phyloP scores from a whole-genome alignment of 768 basidiomycete species.

The Hygrocybe coccinea region DNA sequence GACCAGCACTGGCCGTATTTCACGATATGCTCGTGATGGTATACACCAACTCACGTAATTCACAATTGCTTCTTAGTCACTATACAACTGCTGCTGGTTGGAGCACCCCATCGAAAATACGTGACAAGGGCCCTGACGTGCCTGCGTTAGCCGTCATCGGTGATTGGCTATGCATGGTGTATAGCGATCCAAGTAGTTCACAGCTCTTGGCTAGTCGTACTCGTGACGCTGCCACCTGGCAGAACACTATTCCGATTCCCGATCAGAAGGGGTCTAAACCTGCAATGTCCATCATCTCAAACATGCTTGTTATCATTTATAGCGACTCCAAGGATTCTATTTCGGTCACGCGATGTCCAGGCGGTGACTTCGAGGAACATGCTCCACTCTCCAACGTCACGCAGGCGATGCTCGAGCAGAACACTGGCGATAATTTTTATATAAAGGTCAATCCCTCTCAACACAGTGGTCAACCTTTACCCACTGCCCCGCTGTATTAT shows the following conservation, averaged over 20 bases:
- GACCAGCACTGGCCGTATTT: conserved; percentile 2
- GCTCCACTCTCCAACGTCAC: conserved; percentile 1
- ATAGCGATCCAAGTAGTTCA: background rate
- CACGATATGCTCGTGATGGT: conserved; percentile 2
- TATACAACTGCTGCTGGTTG: background rate
- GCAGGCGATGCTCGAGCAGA: background rate
- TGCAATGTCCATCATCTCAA: background rate
- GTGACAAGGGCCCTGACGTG: background rate
- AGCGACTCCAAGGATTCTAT: background rate
- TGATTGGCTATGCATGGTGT: conserved; percentile 1
- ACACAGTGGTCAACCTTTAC: background rate
- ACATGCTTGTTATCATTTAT: background rate
- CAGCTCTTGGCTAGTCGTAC: conserved; percentile 1
- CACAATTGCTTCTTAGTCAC: background rate
- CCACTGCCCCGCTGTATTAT: conserved; percentile 4
- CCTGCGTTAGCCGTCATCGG: background rate
- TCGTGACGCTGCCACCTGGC: background rate
- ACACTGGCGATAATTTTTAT: background rate
- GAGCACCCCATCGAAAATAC: background rate
- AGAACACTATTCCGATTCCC: background rate
- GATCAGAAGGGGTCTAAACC: background rate
- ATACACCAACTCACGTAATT: conserved; percentile 1
- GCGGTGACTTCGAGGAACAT: conserved; percentile 2
- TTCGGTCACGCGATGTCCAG: background rate
- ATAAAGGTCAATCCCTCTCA: conserved; percentile 3